Evolutionary conservation across 345 rosid genomes (phyloP), one percentile per base, ranked within the genome.

Genomic region (Punica granatum): DNA sequence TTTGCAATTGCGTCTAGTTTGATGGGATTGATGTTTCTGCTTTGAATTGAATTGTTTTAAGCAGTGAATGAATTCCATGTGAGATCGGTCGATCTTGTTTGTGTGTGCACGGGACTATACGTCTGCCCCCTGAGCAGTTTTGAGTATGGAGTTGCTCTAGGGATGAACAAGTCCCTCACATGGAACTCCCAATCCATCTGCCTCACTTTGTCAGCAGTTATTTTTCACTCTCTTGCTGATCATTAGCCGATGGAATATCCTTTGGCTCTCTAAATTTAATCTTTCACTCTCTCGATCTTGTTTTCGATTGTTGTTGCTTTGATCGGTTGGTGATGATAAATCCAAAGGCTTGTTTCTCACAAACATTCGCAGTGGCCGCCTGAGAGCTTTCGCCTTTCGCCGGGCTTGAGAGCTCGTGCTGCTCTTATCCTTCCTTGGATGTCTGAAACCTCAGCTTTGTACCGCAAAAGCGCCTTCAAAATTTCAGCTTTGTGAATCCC

Each of bases 321-420:
- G 11, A 37, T 37, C 6, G 5, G 68, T 65, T 49, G 14, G 12
- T 30, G 68, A 65, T 32, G 68, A 65, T 30, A 65, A 1, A 26
- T 41, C 36, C 0, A 3, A 65, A 65, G 68, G 51, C 68, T 44
- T 65, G 68, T 65, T 65, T 41, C 68, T 65, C 39, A 53, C 51
- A 23, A 65, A 82, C 96, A 87, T 87, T 87, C 84, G 90, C 96
- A 89, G 96, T 86, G 78, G 92, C 96, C 77, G 90, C 81, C 90
- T 82, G 51, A 89, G 84, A 79, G 88, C n/a, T n/a, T n/a, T n/a
- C n/a, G n/a, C n/a, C 85, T 85, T 82, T 84, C 81, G 88, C 85
- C 86, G 1, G 70, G 62, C 70, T 67, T 49, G 70, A 67, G 70
- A 53, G 61, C 62, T 53, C 0, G 37, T 67, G 70, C 63, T 67